These are phyloP conservation scores for Orbilia brochopaga DNA, from an alignment of 2,329 filamentous ascomycete species.

Conservation along the genomic window DNA sequence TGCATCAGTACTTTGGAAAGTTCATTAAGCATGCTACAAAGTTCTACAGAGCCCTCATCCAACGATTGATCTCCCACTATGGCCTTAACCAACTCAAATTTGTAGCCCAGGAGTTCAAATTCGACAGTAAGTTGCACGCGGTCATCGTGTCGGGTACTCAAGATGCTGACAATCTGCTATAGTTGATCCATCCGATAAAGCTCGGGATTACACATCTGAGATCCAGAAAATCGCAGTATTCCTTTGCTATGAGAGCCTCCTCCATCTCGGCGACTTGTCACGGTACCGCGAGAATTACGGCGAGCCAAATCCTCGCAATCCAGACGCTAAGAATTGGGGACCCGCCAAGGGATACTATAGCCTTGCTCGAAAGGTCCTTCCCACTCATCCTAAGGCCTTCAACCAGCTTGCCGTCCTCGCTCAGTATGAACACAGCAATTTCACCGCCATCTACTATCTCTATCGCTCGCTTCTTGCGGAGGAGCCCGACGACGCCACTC, in stretches of 20 bases:
- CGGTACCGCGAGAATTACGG: constrained; percentile 79
- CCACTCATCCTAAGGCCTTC: constrained; percentile 78
- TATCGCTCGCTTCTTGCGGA: constrained; percentile 80
- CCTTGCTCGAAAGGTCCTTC: constrained; percentile 78
- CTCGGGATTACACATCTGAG: constrained; percentile 59
- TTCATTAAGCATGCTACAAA: constrained; percentile 87
- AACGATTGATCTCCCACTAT: constrained; percentile 60
- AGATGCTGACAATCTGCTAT: constrained; percentile 19
- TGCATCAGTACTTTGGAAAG: constrained; percentile 78
- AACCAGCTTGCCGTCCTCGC: constrained; percentile 91
- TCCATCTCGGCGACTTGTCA: constrained; percentile 86
- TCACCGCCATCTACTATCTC: constrained; percentile 86
- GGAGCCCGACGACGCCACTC: constrained; percentile 74
- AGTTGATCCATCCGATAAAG: constrained; percentile 60
- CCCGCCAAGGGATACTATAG: constrained; percentile 82
- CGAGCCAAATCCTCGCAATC: constrained; percentile 41
- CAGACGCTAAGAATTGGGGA: constrained; percentile 69
- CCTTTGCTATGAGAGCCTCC: constrained; percentile 81
- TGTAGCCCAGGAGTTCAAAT: constrained; percentile 63
- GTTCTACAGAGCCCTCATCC: constrained; percentile 68
- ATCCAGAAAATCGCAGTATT: constrained; percentile 65
- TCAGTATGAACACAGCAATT: constrained; percentile 76
- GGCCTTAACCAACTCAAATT: constrained; percentile 66
- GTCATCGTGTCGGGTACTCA: constrained; percentile 20
- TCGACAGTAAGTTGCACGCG: constrained; percentile 59